phyloP scores from a whole-genome alignment of 2,329 filamentous ascomycete genomes.

The Hypomyces perniciosus region DNA sequence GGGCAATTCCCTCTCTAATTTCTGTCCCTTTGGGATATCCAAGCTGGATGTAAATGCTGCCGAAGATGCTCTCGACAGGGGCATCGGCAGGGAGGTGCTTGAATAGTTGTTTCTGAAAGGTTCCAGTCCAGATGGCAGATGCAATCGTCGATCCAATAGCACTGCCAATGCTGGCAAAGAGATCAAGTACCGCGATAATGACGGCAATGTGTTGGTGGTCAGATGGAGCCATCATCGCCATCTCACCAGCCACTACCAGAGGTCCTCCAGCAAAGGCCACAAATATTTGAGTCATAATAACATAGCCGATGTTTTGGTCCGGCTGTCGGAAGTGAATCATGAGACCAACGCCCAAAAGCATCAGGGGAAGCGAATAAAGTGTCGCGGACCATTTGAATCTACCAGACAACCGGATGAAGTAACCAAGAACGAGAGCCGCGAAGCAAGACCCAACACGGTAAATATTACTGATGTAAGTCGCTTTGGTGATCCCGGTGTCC shows the following conservation, averaged over 20 bases:
- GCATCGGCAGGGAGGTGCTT: slow-evolving; percentile 42
- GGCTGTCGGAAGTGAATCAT: slow-evolving; percentile 56
- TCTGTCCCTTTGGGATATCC: slow-evolving; percentile 44
- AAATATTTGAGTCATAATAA: slow-evolving; percentile 58
- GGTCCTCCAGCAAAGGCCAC: slow-evolving; percentile 55
- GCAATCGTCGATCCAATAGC: slow-evolving; percentile 56
- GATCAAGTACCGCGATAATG: slow-evolving; percentile 54
- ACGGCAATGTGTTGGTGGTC: slow-evolving; percentile 57
- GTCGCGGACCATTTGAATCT: slow-evolving; percentile 47
- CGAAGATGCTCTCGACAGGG: slow-evolving; percentile 39
- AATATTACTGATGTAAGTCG: slow-evolving; percentile 39
- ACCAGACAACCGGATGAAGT: slow-evolving; percentile 39
- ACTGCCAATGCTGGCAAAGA: slow-evolving; percentile 55
- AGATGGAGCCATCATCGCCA: slow-evolving; percentile 54
- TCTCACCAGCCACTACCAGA: slow-evolving; percentile 53
- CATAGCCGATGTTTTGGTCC: slow-evolving; percentile 42
- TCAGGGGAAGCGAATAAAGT: slow-evolving; percentile 46
- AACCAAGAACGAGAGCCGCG: slow-evolving; percentile 35
- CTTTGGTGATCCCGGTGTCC: slow-evolving; percentile 28
- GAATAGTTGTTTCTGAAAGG: slow-evolving; percentile 46
- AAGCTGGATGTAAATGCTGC: slow-evolving; percentile 46
- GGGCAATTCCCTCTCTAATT: slow-evolving; percentile 50
- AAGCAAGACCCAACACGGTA: slow-evolving; percentile 42
- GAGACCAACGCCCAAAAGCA: slow-evolving; percentile 49
- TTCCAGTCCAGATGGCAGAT: slow-evolving; percentile 58